Evolutionary conservation across 2,329 filamentous ascomycete species (phyloP).

Genomic region (Fusarium sp.): DNA sequence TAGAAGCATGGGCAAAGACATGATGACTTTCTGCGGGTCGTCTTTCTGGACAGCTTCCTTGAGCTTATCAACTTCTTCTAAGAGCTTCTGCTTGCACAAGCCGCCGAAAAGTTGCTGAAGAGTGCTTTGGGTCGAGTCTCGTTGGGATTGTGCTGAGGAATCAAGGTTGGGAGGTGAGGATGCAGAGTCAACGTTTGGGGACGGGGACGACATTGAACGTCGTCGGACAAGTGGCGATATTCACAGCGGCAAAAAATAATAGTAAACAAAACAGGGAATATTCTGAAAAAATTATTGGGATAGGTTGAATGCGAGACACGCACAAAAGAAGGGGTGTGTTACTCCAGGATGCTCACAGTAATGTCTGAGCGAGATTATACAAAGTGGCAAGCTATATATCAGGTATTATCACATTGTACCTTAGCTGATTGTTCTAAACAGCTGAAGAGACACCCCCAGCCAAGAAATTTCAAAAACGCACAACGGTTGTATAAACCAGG

Average conservation of each 20-base stretch:
- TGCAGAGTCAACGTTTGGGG: constrained; percentile 16
- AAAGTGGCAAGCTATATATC: constrained; percentile 26
- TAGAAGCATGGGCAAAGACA: constrained; percentile 44
- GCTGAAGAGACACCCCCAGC: not conserved
- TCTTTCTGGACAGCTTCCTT: constrained; percentile 39
- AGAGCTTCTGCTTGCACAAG: constrained; percentile 38
- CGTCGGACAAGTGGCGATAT: constrained; percentile 16
- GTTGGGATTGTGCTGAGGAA: constrained; percentile 14
- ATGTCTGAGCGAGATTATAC: constrained; percentile 18
- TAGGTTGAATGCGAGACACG: constrained; percentile 27
- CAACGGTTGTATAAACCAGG: constrained; percentile 15
- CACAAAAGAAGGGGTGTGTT: constrained; percentile 15
- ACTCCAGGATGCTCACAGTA: constrained; percentile 20
- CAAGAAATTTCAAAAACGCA: constrained; percentile 10
- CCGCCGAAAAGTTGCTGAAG: constrained; percentile 38
- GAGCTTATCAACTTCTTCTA: constrained; percentile 42
- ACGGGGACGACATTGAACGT: constrained; percentile 38
- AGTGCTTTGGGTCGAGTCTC: constrained; percentile 24
- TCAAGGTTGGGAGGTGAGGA: constrained; percentile 12
- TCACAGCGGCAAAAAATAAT: constrained; percentile 20
- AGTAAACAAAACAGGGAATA: constrained; percentile 23
- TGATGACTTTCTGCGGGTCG: constrained; percentile 41
- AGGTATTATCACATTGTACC: not conserved
- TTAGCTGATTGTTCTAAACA: not conserved
- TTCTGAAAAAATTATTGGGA: constrained; percentile 2